Evolutionary conservation across 108 stramenopile genomes (phyloP).

Genomic region (Bacterosira constricta): DNA sequence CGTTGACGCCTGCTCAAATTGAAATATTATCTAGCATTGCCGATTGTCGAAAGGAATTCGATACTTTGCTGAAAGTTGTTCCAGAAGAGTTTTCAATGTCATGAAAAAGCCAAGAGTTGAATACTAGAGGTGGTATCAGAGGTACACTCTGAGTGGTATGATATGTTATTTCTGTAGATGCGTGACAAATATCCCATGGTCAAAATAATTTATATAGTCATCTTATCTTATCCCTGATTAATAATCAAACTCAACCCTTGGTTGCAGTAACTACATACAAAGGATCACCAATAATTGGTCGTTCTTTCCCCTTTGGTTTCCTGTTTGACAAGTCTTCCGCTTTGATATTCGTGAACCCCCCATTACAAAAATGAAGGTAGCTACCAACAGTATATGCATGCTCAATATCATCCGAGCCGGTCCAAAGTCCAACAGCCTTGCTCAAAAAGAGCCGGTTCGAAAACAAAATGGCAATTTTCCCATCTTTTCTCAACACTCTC

Average conservation of each 20-base stretch:
- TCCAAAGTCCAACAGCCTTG: constrained; percentile 85
- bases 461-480: constrained; percentile 86
- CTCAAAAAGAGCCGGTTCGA: constrained; percentile 92
- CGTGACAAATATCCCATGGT: too few species aligned
- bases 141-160: too few species aligned
- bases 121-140: too few species aligned
- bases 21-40: constrained; percentile 53
- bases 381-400: constrained; percentile 85
- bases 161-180: too few species aligned
- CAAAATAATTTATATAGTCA: too few species aligned
- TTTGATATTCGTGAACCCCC: constrained; percentile 54
- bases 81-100: constrained; percentile 23
- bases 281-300: constrained; percentile 77
- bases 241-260: constrained; percentile 29
- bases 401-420: constrained; percentile 92
- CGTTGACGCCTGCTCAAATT: constrained; percentile 70
- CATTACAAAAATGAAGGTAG: constrained; percentile 71
- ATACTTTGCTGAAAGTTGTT: constrained; percentile 57
- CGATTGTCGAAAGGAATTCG: constrained; percentile 51
- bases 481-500: constrained; percentile 77
- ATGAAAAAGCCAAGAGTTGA: neutral
- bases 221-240: neutral
- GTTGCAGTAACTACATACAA: constrained; percentile 79
- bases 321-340: constrained; percentile 80
- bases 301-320: constrained; percentile 55